A percentile compares a stretch with the other conserved stretches of the same genome.
These are phyloP conservation scores for Ceratobasidium sp. DNA, from an alignment of 1,284 basidiomycete species.

Conservation along the genomic window DNA sequence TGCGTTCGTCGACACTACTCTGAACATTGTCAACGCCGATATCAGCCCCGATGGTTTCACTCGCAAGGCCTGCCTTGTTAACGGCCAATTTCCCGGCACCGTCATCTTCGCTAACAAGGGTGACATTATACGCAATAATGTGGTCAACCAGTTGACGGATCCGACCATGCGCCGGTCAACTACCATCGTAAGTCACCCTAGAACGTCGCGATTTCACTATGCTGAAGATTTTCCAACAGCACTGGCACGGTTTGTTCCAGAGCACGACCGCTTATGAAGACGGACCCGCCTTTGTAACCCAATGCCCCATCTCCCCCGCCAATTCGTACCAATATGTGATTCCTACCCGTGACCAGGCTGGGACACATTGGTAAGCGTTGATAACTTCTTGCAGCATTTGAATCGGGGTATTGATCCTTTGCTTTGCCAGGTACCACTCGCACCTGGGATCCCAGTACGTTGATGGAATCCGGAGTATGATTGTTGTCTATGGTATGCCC, in stretches of 20 bases:
- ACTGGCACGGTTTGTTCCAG: constrained; percentile 56
- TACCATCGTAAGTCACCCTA: constrained; percentile 60
- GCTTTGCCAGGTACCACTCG: constrained; percentile 48
- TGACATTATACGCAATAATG: constrained; percentile 57
- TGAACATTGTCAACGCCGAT: constrained; percentile 57
- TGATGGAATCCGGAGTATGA: constrained; percentile 48
- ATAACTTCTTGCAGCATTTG: not conserved
- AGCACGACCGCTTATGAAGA: constrained; percentile 53
- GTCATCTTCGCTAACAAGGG: constrained; percentile 56
- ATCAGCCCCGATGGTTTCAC: constrained; percentile 62
- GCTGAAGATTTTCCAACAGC: constrained; percentile 51
- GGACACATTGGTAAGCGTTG: constrained; percentile 60
- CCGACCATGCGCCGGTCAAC: constrained; percentile 57
- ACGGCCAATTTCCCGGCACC: constrained; percentile 54
- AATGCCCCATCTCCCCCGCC: constrained; percentile 67
- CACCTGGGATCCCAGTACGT: constrained; percentile 45
- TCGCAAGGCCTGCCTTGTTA: constrained; percentile 56
- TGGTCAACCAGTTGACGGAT: constrained; percentile 56
- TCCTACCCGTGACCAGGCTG: constrained; percentile 57
- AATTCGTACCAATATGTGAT: constrained; percentile 65
- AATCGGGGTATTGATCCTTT: not conserved
- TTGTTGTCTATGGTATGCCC: constrained; percentile 53
- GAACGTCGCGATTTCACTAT: constrained; percentile 45
- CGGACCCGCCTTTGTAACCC: constrained; percentile 57
- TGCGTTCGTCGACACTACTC: constrained; percentile 28